Evolutionary conservation across 2,329 filamentous ascomycete species (phyloP), one percentile per base, ranked within the genome.

Genomic region (Fusarium sp.): DNA sequence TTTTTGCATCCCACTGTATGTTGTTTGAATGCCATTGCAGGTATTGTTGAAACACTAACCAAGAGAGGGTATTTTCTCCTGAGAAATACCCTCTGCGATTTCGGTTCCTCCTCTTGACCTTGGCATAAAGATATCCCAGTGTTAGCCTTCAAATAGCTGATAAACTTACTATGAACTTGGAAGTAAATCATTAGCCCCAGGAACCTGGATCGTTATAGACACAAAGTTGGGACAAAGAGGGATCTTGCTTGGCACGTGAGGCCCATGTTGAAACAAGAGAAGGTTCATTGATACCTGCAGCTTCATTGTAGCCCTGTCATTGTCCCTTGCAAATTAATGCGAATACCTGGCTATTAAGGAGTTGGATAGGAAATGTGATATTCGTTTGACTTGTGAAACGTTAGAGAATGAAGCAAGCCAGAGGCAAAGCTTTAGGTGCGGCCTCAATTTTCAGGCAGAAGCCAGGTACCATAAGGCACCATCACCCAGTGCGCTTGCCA

Each of bases 241-340:
- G 58, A 58, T 52, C 47, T 59, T 57, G 36, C 56, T 65, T 72
- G 64, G 69, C 55, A 72, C 13, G 22, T 65, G 46, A 57, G 52
- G 47, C 57, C 41, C 65, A 64, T 50, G 64, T 47, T 72, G 65
- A 72, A 72, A 56, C 65, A 52, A 45, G 27, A 25, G 44, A 62
- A 56, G 61, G 38, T 55, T 55, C 3, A 29, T 42, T n/a, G 64
- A 53, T 33, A 56, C 68, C 54, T 41, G 27, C 42, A 53, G 39
- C 44, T 46, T 68, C 57, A 60, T 29, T 55, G 20, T 49, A 41
- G 49, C 39, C 52, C 33, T 62, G 52, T 31, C 44, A 46, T 47
- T 47, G 58, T 52, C 52, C 70, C 70, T 65, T 59, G 65, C 22
- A 35, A 31, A 62, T 71, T 46, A 47, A 70, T 71, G 69, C 69